A percentile compares a stretch with the other conserved stretches of the same genome.
Conservation (phyloP, 176 grass and related monocot species). For the Pharus latifolius region DNA sequence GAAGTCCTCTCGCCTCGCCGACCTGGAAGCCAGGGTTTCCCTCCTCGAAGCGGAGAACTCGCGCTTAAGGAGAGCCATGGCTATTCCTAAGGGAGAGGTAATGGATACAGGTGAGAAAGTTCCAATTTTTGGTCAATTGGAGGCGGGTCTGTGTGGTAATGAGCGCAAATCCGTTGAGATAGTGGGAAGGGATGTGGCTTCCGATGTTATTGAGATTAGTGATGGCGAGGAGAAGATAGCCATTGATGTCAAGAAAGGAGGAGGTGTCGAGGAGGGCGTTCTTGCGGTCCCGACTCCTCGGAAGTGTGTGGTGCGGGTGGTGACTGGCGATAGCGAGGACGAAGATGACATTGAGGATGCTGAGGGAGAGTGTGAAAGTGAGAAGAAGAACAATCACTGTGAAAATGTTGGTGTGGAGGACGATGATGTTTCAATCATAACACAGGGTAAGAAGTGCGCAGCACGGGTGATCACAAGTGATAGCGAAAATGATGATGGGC, state of each 20-base stretch:
- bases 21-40: slow-evolving; percentile 27
- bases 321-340: neutral
- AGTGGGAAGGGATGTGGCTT: neutral
- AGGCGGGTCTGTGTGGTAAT: neutral
- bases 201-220: slow-evolving; percentile 20
- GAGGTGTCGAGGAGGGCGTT: neutral
- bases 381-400: neutral
- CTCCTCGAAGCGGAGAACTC: slow-evolving; percentile 39
- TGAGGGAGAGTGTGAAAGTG: neutral
- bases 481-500: neutral
- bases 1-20: slow-evolving; percentile 20
- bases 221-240: slow-evolving; percentile 6
- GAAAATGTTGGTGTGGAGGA: neutral
- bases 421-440: neutral
- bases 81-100: neutral
- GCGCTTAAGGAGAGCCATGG: slow-evolving; percentile 11
- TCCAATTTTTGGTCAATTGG: neutral
- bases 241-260: neutral
- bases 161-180: neutral
- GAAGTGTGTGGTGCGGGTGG: neutral
- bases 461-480: slow-evolving; percentile 8
- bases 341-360: neutral
- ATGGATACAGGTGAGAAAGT: neutral
- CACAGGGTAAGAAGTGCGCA: neutral
- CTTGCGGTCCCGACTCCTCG: neutral